phyloP scores from a whole-genome alignment of 306 rosid genomes.

The Quercus engelmannii region DNA sequence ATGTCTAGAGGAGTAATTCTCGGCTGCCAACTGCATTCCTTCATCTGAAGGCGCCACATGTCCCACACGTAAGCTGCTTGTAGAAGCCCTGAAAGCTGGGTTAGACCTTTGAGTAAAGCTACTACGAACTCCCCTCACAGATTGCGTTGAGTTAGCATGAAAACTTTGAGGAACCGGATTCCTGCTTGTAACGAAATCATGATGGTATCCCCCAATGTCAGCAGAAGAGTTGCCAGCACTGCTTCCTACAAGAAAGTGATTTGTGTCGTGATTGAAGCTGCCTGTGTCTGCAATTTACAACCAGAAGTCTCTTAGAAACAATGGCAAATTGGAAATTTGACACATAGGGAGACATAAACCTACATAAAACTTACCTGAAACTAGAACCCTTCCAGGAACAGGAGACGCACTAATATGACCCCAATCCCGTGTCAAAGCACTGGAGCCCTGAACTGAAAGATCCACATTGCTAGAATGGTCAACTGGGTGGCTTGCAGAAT shows the following conservation, averaged over 20 bases:
- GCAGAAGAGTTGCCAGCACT: conserved; percentile 46
- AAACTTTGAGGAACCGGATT: conserved; percentile 49
- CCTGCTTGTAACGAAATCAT: conserved; percentile 49
- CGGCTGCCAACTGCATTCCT: conserved; percentile 59
- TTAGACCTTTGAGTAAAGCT: conserved; percentile 61
- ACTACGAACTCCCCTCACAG: conserved; percentile 61
- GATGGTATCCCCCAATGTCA: conserved; percentile 60
- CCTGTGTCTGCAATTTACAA: conserved; percentile 44
- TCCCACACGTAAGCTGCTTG: conserved; percentile 54
- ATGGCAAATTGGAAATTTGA: background rate
- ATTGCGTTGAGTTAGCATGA: conserved; percentile 43
- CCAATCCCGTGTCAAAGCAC: conserved; percentile 59
- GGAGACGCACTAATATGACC: conserved; percentile 53
- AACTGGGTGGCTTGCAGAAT: conserved; percentile 38
- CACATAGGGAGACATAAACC: background rate
- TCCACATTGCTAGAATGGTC: conserved; percentile 50
- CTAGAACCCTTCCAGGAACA: conserved; percentile 47
- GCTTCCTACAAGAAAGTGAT: conserved; percentile 54
- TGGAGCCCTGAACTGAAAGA: conserved; percentile 49
- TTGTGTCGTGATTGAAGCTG: conserved; percentile 53
- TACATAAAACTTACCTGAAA: conserved; percentile 43
- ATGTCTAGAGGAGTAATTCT: conserved; percentile 56
- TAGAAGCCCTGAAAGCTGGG: conserved; percentile 61
- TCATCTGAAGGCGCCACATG: conserved; percentile 54
- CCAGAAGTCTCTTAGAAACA: conserved; percentile 8